Evolutionary conservation across 257 asterid species (phyloP).

Genomic region (Datura wrightii): DNA sequence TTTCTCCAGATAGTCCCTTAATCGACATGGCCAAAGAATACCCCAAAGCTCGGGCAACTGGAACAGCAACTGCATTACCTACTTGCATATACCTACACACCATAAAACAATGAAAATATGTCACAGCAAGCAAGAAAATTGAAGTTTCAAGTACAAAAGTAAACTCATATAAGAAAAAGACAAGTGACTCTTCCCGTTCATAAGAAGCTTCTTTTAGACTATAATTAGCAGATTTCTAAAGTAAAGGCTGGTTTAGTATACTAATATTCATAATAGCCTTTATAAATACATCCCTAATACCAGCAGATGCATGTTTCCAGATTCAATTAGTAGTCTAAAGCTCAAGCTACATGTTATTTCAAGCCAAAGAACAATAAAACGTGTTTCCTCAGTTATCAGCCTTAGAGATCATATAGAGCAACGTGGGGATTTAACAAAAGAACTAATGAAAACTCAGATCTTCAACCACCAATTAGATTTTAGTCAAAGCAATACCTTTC

Average conservation of each 20-base stretch:
- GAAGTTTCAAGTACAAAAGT: not conserved
- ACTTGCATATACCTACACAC: slow-evolving; percentile 47
- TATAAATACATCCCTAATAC: not conserved
- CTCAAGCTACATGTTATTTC: not conserved
- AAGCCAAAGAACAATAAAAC: not conserved
- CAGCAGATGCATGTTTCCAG: not conserved
- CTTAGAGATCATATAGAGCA: not conserved
- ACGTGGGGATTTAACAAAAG: not conserved
- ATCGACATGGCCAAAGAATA: slow-evolving; percentile 48
- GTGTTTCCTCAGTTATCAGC: not conserved
- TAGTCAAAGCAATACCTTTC: slow-evolving; percentile 39
- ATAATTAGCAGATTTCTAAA: not conserved
- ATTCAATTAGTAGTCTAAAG: not conserved
- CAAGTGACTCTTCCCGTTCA: not conserved
- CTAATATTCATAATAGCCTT: not conserved
- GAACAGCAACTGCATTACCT: slow-evolving; percentile 52
- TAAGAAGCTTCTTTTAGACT: not conserved
- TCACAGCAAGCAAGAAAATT: not conserved
- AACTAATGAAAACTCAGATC: not conserved
- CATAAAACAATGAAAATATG: not conserved
- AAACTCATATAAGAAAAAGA: not conserved
- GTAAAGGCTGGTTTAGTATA: not conserved
- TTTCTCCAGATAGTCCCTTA: slow-evolving; percentile 31
- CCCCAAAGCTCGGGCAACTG: slow-evolving; percentile 51
- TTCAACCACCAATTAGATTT: not conserved